A percentile compares a stretch with the other conserved stretches of the same genome.
These are phyloP conservation scores for Glebionis coronaria DNA, from an alignment of 129 eudicot genomes.

Conservation along the genomic window DNA sequence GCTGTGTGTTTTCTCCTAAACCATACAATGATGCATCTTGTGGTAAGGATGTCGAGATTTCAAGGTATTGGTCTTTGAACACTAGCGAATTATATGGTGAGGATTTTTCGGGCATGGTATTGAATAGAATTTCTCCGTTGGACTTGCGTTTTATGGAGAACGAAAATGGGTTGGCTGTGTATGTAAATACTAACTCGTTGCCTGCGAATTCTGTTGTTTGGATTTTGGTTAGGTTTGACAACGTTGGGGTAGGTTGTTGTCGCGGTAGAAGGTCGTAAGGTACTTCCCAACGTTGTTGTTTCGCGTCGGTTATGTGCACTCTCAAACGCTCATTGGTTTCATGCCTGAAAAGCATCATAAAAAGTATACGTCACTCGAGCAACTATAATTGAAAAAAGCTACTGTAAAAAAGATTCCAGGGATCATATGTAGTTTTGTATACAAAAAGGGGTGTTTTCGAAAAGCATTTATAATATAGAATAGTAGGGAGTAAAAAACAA, in stretches of 20 bases:
- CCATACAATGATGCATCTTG: slow-evolving; percentile 79
- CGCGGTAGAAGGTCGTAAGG: slow-evolving; percentile 84
- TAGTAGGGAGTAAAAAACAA: no score
- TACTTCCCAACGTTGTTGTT: slow-evolving; percentile 85
- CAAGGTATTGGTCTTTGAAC: slow-evolving; percentile 89
- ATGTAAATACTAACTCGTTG: slow-evolving; percentile 56
- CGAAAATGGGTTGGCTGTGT: slow-evolving; percentile 69
- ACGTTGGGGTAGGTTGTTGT: slow-evolving; percentile 49
- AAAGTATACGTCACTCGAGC: no score
- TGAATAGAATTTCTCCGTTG: slow-evolving; percentile 71
- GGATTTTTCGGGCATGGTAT: slow-evolving; percentile 43
- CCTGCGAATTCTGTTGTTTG: slow-evolving; percentile 40
- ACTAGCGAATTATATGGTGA: slow-evolving; percentile 55
- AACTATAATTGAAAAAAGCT: no score
- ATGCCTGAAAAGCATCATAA: slow-evolving; percentile 49
- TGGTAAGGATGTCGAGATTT: slow-evolving; percentile 74
- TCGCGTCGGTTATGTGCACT: slow-evolving; percentile 86
- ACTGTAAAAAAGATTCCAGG: no score
- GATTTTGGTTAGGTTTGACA: slow-evolving; percentile 39
- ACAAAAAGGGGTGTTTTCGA: no score
- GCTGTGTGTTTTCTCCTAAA: slow-evolving; percentile 89
- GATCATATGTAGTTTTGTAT: no score
- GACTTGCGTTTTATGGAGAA: slow-evolving; percentile 77
- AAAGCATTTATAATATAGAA: no score
- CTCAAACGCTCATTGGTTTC: slow-evolving; percentile 76